Percentiles rank a stretch among this genome's conserved stretches.
These are phyloP conservation scores for Ocimum tenuiflorum DNA, from an alignment of 257 asterid genomes.

Conservation along the genomic window DNA sequence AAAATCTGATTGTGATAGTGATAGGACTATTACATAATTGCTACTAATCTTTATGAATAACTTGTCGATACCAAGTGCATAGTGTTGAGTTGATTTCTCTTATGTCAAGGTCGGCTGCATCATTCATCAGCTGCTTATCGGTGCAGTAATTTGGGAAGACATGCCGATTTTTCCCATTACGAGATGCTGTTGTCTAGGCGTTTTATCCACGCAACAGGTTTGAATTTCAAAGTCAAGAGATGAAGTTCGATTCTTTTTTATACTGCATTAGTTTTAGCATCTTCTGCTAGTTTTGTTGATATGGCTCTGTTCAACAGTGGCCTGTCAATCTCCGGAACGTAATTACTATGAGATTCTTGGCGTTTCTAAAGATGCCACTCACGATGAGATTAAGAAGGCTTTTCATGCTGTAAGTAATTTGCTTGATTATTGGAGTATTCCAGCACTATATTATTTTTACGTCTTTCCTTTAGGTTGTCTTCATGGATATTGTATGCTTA, in stretches of 20 bases:
- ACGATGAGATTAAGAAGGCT: conserved; percentile 82
- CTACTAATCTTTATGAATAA: not conserved
- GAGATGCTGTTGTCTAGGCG: conserved; percentile 35
- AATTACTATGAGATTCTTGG: conserved; percentile 81
- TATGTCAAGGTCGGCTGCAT: conserved; percentile 20
- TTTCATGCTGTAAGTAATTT: conserved; percentile 62
- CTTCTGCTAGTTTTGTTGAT: conserved; percentile 10
- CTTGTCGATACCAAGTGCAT: not conserved
- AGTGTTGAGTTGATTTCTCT: conserved; percentile 8
- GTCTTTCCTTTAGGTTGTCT: not conserved
- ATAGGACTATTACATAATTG: not conserved
- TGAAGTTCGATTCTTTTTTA: not conserved
- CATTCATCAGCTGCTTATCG: conserved; percentile 32
- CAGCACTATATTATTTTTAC: not conserved
- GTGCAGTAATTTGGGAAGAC: conserved; percentile 23
- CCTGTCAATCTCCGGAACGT: conserved; percentile 32
- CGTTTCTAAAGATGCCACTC: conserved; percentile 52
- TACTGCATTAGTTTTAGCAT: not conserved
- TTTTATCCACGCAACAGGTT: conserved; percentile 78
- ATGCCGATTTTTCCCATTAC: conserved; percentile 27
- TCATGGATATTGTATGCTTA: conserved; percentile 5
- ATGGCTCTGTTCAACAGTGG: conserved; percentile 34
- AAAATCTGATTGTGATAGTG: not conserved
- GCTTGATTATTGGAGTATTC: conserved; percentile 3
- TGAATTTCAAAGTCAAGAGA: conserved; percentile 6